These are phyloP conservation scores for Carpinus viminea DNA, from an alignment of 306 rosid species.

Conservation along the genomic window DNA sequence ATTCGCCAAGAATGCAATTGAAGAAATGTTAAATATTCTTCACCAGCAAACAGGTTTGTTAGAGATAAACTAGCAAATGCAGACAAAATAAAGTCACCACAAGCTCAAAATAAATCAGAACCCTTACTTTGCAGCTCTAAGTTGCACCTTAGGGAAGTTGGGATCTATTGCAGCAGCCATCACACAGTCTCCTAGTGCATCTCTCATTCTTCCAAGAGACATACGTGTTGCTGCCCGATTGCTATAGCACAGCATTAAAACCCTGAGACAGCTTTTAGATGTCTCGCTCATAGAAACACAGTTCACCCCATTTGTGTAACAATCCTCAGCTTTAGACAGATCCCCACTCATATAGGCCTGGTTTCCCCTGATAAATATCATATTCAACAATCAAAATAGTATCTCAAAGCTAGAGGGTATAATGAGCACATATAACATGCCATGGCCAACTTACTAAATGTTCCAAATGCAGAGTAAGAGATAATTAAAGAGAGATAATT, in stretches of 20 bases:
- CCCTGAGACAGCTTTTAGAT: conserved; percentile 79
- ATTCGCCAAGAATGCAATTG: neutral
- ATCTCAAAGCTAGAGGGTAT: conserved; percentile 13
- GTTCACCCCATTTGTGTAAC: conserved; percentile 74
- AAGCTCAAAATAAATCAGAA: conserved; percentile 21
- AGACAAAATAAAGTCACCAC: conserved; percentile 22
- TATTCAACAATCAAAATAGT: conserved; percentile 25
- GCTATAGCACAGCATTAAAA: conserved; percentile 91
- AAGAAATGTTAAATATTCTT: neutral
- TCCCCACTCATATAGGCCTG: conserved; percentile 85
- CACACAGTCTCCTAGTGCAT: conserved; percentile 80
- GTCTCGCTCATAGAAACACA: conserved; percentile 60
- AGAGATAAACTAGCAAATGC: conserved; percentile 7
- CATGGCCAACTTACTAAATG: neutral
- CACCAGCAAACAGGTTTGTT: neutral
- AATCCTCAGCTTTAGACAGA: conserved; percentile 76
- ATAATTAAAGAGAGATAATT: conserved; percentile 2
- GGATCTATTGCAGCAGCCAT: conserved; percentile 82
- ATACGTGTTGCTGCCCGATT: conserved; percentile 96
- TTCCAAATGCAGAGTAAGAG: conserved; percentile 7
- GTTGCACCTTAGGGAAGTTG: conserved; percentile 75
- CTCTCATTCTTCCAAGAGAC: conserved; percentile 91
- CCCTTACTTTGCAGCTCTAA: conserved; percentile 98
- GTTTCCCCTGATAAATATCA: conserved; percentile 77
- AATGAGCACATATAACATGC: conserved; percentile 15